Evolutionary conservation across 2,329 filamentous ascomycete genomes (phyloP).

Genomic region (Diaporthe citriasiana): DNA sequence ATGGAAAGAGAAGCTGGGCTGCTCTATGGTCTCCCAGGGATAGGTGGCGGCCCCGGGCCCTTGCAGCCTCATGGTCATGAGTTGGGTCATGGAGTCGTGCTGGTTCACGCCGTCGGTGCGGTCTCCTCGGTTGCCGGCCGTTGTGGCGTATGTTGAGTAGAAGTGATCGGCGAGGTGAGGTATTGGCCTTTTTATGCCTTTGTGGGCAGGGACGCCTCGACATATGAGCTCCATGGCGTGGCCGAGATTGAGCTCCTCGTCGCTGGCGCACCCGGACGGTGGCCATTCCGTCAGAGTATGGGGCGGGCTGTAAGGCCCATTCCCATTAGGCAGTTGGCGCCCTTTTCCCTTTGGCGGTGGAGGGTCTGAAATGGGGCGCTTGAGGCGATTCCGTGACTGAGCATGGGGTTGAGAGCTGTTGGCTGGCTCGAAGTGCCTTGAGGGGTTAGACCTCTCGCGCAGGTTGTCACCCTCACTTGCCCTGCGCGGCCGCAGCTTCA

Average conservation of each 20-base stretch:
- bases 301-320: constrained; percentile 48
- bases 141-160: constrained; percentile 69
- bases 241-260: constrained; percentile 66
- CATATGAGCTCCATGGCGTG: constrained; percentile 71
- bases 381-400: constrained; percentile 39
- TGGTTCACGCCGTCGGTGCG: constrained; percentile 63
- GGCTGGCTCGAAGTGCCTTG: constrained; percentile 23
- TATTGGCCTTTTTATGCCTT: constrained; percentile 67
- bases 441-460: background rate
- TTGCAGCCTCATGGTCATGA: constrained; percentile 68
- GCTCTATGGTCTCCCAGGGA: constrained; percentile 81
- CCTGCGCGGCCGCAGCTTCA: constrained; percentile 34
- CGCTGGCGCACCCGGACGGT: constrained; percentile 62
- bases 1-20: constrained; percentile 78
- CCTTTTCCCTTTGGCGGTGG: constrained; percentile 56
- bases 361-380: constrained; percentile 33
- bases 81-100: constrained; percentile 70
- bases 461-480: constrained; percentile 36
- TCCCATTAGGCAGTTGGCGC: constrained; percentile 51
- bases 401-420: constrained; percentile 3
- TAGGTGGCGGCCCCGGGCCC: constrained; percentile 58
- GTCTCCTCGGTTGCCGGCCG: constrained; percentile 59
- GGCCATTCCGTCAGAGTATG: constrained; percentile 68
- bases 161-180: constrained; percentile 69
- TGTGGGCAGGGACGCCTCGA: constrained; percentile 70